Conservation (phyloP, 371 early-diverging fungal genomes). For the Apophysomyces sp. region DNA sequence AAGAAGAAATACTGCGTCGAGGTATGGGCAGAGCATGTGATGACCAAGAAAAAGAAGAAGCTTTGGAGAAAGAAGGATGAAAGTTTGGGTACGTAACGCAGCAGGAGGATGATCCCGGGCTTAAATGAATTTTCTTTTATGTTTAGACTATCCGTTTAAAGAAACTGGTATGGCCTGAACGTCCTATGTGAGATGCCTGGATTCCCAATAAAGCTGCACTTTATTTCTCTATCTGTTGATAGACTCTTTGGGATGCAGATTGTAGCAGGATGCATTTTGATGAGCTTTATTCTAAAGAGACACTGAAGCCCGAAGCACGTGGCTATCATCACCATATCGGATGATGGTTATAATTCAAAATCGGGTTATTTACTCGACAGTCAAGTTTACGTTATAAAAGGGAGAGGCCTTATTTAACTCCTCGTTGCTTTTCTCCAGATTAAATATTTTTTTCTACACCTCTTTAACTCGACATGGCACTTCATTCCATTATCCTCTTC, state of each 20-base stretch:
- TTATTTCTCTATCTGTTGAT: neutral
- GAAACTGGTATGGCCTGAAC: constrained; percentile 22
- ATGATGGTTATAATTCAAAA: neutral
- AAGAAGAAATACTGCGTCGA: constrained; percentile 80
- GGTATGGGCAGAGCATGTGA: constrained; percentile 74
- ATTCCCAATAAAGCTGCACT: neutral
- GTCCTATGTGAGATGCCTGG: neutral
- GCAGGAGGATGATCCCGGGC: neutral
- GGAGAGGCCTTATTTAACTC: neutral
- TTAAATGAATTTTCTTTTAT: neutral
- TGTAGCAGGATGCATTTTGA: no score
- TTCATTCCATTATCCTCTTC: constrained; percentile 15
- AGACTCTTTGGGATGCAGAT: neutral
- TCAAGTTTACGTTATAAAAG: neutral
- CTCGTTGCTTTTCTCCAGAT: neutral
- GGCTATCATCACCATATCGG: neutral
- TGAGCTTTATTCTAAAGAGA: neutral
- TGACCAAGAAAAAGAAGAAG: constrained; percentile 70
- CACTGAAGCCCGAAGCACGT: neutral
- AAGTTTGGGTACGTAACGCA: constrained; percentile 41
- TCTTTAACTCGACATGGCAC: constrained; percentile 4
- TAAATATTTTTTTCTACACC: neutral
- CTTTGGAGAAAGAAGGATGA: constrained; percentile 86
- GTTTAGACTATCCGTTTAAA: constrained; percentile 40
- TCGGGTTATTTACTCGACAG: neutral